Percentiles rank a stretch among this genome's conserved stretches.
phyloP scores from a whole-genome alignment of 495 filamentous ascomycete species.

The Neurospora pannonica region DNA sequence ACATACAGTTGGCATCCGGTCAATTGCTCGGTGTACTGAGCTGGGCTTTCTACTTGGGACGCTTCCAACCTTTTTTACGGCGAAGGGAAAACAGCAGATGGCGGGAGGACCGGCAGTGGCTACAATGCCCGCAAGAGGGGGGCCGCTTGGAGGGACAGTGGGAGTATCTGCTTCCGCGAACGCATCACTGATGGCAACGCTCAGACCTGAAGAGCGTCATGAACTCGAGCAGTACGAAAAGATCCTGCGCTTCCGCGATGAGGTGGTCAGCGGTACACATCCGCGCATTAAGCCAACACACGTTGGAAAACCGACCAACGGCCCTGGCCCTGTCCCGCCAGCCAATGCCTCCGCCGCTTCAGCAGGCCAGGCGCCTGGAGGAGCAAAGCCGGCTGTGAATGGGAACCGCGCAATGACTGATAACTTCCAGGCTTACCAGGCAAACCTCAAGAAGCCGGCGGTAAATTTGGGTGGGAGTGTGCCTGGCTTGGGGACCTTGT shows the following conservation, averaged over 20 bases:
- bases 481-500: constrained; percentile 19
- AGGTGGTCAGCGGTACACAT: constrained; percentile 20
- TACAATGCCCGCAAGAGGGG: constrained; percentile 5
- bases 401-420: constrained; percentile 21
- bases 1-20: neutral
- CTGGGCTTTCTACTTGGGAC: neutral
- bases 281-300: constrained; percentile 35
- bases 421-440: constrained; percentile 28
- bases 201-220: constrained; percentile 11
- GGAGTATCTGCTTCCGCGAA: neutral
- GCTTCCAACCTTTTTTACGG: neutral
- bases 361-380: constrained; percentile 12
- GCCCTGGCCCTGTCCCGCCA: constrained; percentile 10
- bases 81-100: constrained; percentile 4
- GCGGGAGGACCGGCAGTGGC: constrained; percentile 11
- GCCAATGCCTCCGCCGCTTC: constrained; percentile 17
- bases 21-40: neutral
- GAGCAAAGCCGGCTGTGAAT: constrained; percentile 16
- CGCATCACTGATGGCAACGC: constrained; percentile 9
- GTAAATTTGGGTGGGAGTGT: constrained; percentile 9
- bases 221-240: constrained; percentile 24
- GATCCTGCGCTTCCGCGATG: constrained; percentile 29
- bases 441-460: constrained; percentile 26
- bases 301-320: constrained; percentile 39
- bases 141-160: neutral